Conservation (phyloP, 2,329 filamentous ascomycete genomes). For the Lasiodiplodia sp. region DNA sequence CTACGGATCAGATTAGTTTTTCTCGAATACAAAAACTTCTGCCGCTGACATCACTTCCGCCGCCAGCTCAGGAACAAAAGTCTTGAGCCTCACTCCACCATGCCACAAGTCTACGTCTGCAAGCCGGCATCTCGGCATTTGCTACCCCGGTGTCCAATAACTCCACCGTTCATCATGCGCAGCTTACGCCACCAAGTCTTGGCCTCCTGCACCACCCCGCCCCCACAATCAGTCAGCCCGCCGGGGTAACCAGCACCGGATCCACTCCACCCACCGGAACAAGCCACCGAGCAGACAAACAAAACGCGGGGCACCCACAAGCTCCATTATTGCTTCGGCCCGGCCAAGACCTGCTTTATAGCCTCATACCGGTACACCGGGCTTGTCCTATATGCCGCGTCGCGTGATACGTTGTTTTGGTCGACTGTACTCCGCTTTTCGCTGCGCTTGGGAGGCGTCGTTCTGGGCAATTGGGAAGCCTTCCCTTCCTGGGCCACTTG, state of each 20-base stretch:
- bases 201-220: not conserved
- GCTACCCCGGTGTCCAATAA: not conserved
- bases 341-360: constrained; percentile 3
- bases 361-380: not conserved
- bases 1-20: not conserved
- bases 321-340: constrained; percentile 7
- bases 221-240: constrained; percentile 4
- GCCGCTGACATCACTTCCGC: constrained; percentile 5
- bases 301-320: constrained; percentile 20
- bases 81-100: constrained; percentile 3
- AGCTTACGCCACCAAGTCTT: constrained; percentile 7
- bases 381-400: not conserved
- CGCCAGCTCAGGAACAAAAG: not conserved
- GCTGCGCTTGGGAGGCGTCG: not conserved
- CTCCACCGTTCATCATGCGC: constrained; percentile 9
- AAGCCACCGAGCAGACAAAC: constrained; percentile 5
- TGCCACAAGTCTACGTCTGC: not conserved
- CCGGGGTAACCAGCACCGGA: constrained; percentile 3
- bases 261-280: constrained; percentile 18
- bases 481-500: not conserved
- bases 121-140: constrained; percentile 1
- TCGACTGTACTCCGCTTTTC: constrained; percentile 14
- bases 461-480: not conserved
- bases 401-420: constrained; percentile 15
- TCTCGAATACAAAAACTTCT: not conserved